Percentiles rank a stretch among this genome's conserved stretches.
Evolutionary conservation across 352 stramenopile species (phyloP).

Genomic region (Phytophthora vignae): DNA sequence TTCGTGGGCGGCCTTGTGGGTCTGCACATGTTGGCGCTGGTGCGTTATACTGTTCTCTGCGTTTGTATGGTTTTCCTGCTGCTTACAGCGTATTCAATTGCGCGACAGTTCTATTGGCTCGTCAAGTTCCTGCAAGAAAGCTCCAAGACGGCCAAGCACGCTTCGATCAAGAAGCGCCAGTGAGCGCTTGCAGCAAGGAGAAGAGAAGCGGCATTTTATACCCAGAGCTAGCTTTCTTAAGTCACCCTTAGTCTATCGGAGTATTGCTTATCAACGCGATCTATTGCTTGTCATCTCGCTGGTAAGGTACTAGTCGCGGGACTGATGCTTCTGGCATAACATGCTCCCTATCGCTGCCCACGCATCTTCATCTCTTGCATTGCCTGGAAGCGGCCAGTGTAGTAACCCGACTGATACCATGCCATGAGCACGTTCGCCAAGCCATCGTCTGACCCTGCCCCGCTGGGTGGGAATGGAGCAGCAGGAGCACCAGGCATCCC

Average conservation of each 20-base stretch:
- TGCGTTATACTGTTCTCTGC: slow-evolving; percentile 20
- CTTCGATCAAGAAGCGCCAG: slow-evolving; percentile 69
- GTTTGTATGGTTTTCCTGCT: background rate
- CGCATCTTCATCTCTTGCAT: slow-evolving; percentile 77
- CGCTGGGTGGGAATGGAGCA: slow-evolving; percentile 25
- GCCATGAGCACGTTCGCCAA: slow-evolving; percentile 77
- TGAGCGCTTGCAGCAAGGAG: slow-evolving; percentile 26
- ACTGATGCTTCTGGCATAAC: slow-evolving; percentile 8
- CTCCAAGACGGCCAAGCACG: slow-evolving; percentile 46
- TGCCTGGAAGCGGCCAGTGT: slow-evolving; percentile 79
- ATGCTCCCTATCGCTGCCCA: slow-evolving; percentile 28
- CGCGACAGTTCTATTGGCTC: slow-evolving; percentile 66
- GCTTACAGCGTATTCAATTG: slow-evolving; percentile 4
- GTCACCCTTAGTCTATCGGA: background rate
- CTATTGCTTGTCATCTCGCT: background rate
- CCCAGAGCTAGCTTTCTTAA: background rate
- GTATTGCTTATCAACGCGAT: background rate
- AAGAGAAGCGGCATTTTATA: background rate
- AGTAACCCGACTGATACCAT: slow-evolving; percentile 90
- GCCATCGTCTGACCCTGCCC: slow-evolving; percentile 51
- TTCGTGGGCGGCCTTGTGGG: slow-evolving; percentile 73
- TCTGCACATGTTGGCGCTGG: slow-evolving; percentile 78
- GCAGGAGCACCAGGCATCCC: slow-evolving; percentile 29
- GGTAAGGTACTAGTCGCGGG: background rate
- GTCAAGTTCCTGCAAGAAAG: slow-evolving; percentile 68